Conservation (phyloP, 108 stramenopile genomes). For the Nitzschia inconspicua region DNA sequence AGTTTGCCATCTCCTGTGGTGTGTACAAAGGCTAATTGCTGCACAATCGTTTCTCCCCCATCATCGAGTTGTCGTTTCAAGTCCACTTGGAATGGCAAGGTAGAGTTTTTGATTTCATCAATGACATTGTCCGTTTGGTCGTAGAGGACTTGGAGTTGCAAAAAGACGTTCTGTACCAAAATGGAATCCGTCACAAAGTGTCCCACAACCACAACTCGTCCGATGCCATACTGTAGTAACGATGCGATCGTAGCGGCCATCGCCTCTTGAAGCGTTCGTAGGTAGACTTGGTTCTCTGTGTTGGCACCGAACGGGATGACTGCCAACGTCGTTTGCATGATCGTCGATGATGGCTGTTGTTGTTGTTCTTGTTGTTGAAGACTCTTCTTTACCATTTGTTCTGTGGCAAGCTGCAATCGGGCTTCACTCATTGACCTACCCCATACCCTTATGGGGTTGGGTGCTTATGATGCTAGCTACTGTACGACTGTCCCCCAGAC, state of each 20-base stretch:
- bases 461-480: too few relatives aligned
- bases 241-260: slow-evolving; percentile 43
- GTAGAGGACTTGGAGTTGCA: background rate
- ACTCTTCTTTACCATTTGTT: too few relatives aligned
- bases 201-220: slow-evolving; percentile 39
- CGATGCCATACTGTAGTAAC: slow-evolving; percentile 21
- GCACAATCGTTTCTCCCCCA: background rate
- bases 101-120: too few relatives aligned
- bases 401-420: background rate
- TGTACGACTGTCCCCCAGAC: too few relatives aligned
- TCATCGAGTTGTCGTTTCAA: background rate
- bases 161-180: background rate
- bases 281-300: background rate
- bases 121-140: too few relatives aligned
- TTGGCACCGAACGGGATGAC: slow-evolving; percentile 4
- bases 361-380: too few relatives aligned
- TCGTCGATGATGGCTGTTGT: background rate
- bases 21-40: background rate
- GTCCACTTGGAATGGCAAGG: background rate
- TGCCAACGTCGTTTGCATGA: slow-evolving; percentile 13
- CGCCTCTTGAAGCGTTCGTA: background rate
- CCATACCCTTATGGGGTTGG: too few relatives aligned
- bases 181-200: slow-evolving; percentile 10
- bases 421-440: too few relatives aligned
- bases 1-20: background rate